Base-by-base conservation (phyloP, 2,329 filamentous ascomycete genomes). In the Aspergillus sp. region DNA sequence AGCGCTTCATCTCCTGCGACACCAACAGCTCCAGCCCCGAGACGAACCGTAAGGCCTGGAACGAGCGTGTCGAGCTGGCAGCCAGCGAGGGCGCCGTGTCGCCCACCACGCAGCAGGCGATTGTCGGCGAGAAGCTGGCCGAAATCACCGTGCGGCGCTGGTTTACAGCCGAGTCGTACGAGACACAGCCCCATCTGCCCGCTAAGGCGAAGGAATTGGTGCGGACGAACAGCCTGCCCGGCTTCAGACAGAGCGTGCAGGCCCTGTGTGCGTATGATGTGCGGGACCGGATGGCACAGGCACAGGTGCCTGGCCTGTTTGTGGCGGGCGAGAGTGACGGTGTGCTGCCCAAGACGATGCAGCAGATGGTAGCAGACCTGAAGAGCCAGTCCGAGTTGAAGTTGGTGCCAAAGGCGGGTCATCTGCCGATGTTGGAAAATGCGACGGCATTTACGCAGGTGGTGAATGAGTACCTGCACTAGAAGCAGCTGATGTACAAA, bases 231-330 rank as follows among this genome's bases (percentile, higher is more conserved):
- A 84, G 86, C 64, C 79, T 95, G 1, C 82, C 84, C 45, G 89
- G 89, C 15, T 93, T 95, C 73, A 88, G 92, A 82, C 90, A 89
- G 76, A 91, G 95, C 79, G 83, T 95, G 30, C 89, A 93, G 56
- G 76, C 76, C 1, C 65, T 79, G 58, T 84, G 85, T 25, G 86
- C 82, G 55, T 78, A 84, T 64, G 83, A 85, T 62, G 79, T 81
- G 67, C 76, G 73, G 49, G 76, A 80, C 13, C 75, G 74, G n/a
- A 78, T 79, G 76, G 70, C 68, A 19, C 21, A 63, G 58, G 70
- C 72, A 13, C 63, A 66, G 38, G 65, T 73, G 5, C 65, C 70
- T 13, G 89, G 87, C 0, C 73, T 91, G 55, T 36, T 30, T 12
- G 28, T 30, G 28, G 28, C 28, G 1, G 28, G 28, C 10, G 28